A percentile compares a stretch with the other conserved stretches of the same genome.
Conservation (phyloP, 106 monocot species). For the Allium fistulosum region DNA sequence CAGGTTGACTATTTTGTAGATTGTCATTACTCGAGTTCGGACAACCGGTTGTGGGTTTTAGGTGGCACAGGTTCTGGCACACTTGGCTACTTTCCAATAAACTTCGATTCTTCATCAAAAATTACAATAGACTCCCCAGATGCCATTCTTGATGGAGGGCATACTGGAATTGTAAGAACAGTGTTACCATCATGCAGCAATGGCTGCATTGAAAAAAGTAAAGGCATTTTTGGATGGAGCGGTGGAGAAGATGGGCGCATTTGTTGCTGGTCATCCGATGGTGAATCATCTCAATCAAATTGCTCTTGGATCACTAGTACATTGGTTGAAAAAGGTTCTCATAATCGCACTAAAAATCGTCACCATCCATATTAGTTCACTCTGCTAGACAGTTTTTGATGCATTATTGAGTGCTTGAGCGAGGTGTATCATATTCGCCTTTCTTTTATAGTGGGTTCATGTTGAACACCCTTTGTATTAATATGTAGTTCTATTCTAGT, state of each 20-base stretch:
- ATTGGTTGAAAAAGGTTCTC: conserved; percentile 32
- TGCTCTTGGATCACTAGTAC: conserved; percentile 63
- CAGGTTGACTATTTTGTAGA: conserved; percentile 97
- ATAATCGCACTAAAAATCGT: conserved; percentile 22
- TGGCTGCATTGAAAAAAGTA: conserved; percentile 16
- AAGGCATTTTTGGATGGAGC: conserved; percentile 78
- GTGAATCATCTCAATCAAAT: conserved; percentile 37
- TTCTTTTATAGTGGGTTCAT: too few species aligned
- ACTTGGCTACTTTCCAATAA: conserved; percentile 84
- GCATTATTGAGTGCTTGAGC: too few species aligned
- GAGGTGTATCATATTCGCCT: too few species aligned
- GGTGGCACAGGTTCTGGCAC: conserved; percentile 79
- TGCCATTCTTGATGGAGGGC: conserved; percentile 87
- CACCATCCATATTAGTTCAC: conserved; percentile 53
- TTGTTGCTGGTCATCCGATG: conserved; percentile 72
- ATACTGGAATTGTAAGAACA: conserved; percentile 72
- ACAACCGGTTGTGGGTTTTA: conserved; percentile 70
- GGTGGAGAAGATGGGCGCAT: conserved; percentile 94
- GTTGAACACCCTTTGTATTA: too few species aligned
- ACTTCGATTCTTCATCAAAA: conserved; percentile 5
- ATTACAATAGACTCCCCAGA: conserved; percentile 40
- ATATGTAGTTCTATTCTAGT: too few species aligned
- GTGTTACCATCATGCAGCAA: conserved; percentile 47
- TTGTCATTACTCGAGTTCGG: conserved; percentile 51
- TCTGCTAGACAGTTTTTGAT: too few species aligned